Percentiles rank a stretch among this genome's conserved stretches.
These are phyloP conservation scores for Naganishia kalamii DNA, from an alignment of 768 basidiomycete species.

Conservation along the genomic window DNA sequence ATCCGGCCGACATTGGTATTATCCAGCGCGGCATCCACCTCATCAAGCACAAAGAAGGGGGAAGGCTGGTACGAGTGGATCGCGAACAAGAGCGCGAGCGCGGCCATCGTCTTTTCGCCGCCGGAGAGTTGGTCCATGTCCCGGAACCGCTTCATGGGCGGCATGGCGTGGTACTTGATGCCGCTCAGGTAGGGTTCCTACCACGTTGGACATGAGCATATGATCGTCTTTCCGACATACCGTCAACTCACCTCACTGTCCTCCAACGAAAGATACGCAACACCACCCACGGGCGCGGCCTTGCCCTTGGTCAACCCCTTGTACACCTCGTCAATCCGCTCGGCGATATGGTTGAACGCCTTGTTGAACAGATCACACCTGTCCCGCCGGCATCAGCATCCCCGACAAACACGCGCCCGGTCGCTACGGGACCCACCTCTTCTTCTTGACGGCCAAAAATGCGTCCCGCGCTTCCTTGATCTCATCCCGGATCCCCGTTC, in stretches of 20 bases:
- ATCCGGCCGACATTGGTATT: slow-evolving; percentile 98
- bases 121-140: slow-evolving; percentile 99
- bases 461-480: slow-evolving; percentile 84
- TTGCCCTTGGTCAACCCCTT: slow-evolving; percentile 96
- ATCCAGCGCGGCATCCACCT: slow-evolving; percentile 94
- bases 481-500: slow-evolving; percentile 82
- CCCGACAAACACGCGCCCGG: background rate
- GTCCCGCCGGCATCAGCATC: background rate
- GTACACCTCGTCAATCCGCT: slow-evolving; percentile 89
- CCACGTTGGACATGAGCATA: background rate
- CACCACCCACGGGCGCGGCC: slow-evolving; percentile 86
- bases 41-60: slow-evolving; percentile 97
- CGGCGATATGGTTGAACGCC: slow-evolving; percentile 92
- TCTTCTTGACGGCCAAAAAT: slow-evolving; percentile 78
- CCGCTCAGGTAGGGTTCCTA: slow-evolving; percentile 79
- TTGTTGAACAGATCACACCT: slow-evolving; percentile 85
- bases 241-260: slow-evolving; percentile 78
- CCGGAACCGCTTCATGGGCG: slow-evolving; percentile 96
- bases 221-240: background rate
- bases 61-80: slow-evolving; percentile 96
- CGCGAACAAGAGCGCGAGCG: slow-evolving; percentile 89
- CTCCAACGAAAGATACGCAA: slow-evolving; percentile 91
- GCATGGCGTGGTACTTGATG: slow-evolving; percentile 99
- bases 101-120: slow-evolving; percentile 97
- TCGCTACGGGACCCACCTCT: slow-evolving; percentile 54